Conservation (phyloP, 331 rosid species). For the Erythrophleum ivorense region DNA sequence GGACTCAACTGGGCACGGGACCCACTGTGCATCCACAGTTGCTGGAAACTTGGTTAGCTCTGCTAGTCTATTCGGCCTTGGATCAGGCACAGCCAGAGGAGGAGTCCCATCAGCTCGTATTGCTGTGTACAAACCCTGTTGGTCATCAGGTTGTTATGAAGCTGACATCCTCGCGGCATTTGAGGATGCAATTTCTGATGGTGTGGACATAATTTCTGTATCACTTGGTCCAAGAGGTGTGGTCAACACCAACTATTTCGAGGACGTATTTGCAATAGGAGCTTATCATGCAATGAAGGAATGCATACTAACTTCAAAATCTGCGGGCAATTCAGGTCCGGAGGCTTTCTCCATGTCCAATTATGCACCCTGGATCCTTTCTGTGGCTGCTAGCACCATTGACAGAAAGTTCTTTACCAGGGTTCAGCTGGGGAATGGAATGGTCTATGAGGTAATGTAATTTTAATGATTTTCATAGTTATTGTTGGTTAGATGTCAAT, state of each 20-base stretch:
- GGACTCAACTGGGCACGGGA: neutral
- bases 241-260: neutral
- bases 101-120: constrained; percentile 48
- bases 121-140: constrained; percentile 35
- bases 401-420: constrained; percentile 42
- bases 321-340: constrained; percentile 44
- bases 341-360: neutral
- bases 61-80: constrained; percentile 29
- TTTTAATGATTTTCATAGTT: neutral
- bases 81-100: constrained; percentile 41
- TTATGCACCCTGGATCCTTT: constrained; percentile 46
- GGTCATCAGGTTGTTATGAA: neutral
- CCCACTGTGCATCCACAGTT: neutral
- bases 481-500: neutral
- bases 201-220: constrained; percentile 2
- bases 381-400: constrained; percentile 48
- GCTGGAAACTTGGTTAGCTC: neutral
- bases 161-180: constrained; percentile 12
- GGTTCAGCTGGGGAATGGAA: constrained; percentile 46
- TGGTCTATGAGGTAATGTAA: constrained; percentile 40
- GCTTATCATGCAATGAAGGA: constrained; percentile 47
- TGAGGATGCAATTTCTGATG: constrained; percentile 28
- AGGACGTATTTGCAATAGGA: constrained; percentile 39
- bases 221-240: neutral
- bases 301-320: constrained; percentile 40